A percentile compares a stretch with the other conserved stretches of the same genome.
These are phyloP conservation scores for Fusarium keratoplasticum DNA, from an alignment of 2,329 filamentous ascomycete species.

Conservation along the genomic window DNA sequence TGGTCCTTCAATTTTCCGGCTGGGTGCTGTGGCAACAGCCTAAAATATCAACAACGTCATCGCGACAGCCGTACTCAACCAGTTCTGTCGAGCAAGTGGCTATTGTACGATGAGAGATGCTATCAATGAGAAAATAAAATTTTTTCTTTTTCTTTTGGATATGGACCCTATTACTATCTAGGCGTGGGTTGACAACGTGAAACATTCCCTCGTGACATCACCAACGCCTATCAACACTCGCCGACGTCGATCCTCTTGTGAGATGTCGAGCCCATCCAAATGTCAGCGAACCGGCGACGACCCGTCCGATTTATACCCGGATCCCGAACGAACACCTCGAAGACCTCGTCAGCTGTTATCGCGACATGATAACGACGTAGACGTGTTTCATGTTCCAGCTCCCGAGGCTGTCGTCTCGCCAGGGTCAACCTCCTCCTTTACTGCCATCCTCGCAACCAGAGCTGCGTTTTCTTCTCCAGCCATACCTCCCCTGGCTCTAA, in stretches of 20 bases:
- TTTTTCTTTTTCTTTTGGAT: too few species aligned
- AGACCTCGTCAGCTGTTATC: not conserved
- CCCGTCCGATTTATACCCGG: not conserved
- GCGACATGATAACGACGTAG: not conserved
- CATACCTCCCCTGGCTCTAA: not conserved
- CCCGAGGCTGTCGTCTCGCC: not conserved
- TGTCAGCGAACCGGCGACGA: not conserved
- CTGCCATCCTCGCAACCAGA: not conserved
- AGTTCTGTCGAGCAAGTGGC: not conserved
- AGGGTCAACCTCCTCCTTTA: not conserved
- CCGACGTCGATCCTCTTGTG: not conserved
- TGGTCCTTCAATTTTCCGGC: not conserved
- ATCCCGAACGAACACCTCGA: not conserved
- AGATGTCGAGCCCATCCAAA: not conserved
- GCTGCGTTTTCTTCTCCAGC: not conserved
- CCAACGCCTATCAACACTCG: not conserved
- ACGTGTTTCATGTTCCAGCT: not conserved
- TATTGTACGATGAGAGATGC: not conserved
- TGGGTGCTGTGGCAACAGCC: not conserved
- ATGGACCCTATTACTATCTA: slow-evolving; percentile 3
- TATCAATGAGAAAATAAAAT: not conserved
- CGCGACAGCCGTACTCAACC: not conserved
- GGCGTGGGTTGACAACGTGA: slow-evolving; percentile 9
- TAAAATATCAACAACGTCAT: not conserved
- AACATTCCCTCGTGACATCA: not conserved